Conservation (phyloP, 164 flowering plant genomes). For the Vitis cinerea region DNA sequence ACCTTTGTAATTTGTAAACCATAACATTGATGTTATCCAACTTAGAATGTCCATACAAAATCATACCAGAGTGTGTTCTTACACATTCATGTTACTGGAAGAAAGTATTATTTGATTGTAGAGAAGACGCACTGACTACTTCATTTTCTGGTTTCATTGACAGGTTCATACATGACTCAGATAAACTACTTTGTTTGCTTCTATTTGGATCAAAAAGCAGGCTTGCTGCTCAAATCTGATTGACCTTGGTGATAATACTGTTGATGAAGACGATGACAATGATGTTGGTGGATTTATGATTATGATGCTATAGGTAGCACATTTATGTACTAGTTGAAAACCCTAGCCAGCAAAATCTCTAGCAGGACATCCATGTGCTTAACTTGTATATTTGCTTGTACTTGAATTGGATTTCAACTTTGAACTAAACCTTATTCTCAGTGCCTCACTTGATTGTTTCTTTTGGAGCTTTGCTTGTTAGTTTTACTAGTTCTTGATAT, state of each 20-base stretch:
- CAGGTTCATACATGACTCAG: conserved; percentile 27
- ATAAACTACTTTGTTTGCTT: conserved; percentile 28
- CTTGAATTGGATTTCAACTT: neutral
- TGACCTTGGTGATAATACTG: conserved; percentile 24
- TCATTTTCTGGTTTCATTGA: neutral
- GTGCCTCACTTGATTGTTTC: conserved; percentile 2
- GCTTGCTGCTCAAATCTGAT: conserved; percentile 92
- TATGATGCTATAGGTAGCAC: conserved; percentile 8
- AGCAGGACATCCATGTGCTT: conserved; percentile 17
- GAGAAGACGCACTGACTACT: neutral
- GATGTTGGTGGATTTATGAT: conserved; percentile 6
- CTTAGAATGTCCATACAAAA: too few species aligned
- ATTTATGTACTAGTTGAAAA: conserved; percentile 29
- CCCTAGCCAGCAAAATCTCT: conserved; percentile 19
- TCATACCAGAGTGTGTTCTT: too few species aligned
- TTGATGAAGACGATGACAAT: conserved; percentile 9
- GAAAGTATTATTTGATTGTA: too few species aligned
- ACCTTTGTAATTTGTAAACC: too few species aligned
- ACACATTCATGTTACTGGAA: too few species aligned
- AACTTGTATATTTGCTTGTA: conserved; percentile 29
- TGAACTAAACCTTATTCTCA: neutral
- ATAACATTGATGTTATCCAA: too few species aligned
- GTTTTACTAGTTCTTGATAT: neutral
- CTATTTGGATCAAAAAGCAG: conserved; percentile 63
- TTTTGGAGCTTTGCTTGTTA: neutral